These are phyloP conservation scores for Pinus albicaulis DNA, from an alignment of 75 land plant genomes.

Conservation along the genomic window DNA sequence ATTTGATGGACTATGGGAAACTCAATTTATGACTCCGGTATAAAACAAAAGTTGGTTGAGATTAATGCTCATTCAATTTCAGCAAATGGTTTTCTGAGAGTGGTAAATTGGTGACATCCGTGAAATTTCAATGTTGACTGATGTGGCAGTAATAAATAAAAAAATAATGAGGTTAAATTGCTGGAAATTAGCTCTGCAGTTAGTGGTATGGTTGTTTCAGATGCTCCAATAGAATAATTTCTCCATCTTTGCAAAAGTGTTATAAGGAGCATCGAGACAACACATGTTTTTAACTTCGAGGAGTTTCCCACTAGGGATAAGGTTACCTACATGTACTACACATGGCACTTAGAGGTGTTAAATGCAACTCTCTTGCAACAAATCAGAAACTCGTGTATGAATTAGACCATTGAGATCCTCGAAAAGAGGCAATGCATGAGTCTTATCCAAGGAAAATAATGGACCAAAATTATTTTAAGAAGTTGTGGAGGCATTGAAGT, in stretches of 20 bases:
- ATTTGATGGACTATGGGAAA: conserved; percentile 94
- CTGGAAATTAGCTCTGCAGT: too few relatives aligned
- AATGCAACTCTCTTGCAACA: conserved; percentile 88
- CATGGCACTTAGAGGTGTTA: conserved; percentile 95
- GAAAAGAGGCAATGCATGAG: conserved; percentile 55
- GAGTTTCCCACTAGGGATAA: conserved; percentile 91
- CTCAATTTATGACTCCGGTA: conserved; percentile 73
- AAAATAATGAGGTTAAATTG: too few relatives aligned
- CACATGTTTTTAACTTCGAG: conserved; percentile 95
- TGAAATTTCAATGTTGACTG: too few relatives aligned
- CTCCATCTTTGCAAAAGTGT: conserved; percentile 96
- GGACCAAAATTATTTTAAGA: too few relatives aligned
- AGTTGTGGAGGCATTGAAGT: too few relatives aligned
- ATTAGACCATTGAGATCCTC: conserved; percentile 67
- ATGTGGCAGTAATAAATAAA: too few relatives aligned
- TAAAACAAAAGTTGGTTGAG: conserved; percentile 86
- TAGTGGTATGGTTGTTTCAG: too few relatives aligned
- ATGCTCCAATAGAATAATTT: too few relatives aligned
- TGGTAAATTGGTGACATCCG: too few relatives aligned
- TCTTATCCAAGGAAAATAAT: too few relatives aligned
- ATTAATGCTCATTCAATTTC: too few relatives aligned
- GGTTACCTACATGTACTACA: conserved; percentile 99
- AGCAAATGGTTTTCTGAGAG: too few relatives aligned
- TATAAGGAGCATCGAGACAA: conserved; percentile 96
- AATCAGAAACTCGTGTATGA: conserved; percentile 93